These are phyloP conservation scores for Diaporthe velutina DNA, from an alignment of 2,329 filamentous ascomycete species.

Conservation along the genomic window DNA sequence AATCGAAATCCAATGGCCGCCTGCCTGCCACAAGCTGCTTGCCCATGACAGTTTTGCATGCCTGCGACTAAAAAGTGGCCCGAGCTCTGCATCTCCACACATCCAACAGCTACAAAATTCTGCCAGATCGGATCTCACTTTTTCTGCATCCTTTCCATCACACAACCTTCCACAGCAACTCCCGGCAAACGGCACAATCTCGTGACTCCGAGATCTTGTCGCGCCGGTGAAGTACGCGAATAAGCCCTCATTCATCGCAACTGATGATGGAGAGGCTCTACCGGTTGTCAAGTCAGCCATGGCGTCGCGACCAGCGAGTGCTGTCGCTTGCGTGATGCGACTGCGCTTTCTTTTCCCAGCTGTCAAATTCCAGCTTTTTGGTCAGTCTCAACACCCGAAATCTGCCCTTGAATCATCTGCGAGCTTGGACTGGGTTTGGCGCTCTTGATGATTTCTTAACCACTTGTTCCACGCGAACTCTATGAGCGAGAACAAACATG, in stretches of 20 bases:
- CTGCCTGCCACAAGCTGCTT: slow-evolving; percentile 7
- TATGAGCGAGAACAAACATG: slow-evolving; percentile 77
- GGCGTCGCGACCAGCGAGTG: slow-evolving; percentile 15
- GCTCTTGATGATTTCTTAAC: slow-evolving; percentile 68
- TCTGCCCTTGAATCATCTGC: not conserved
- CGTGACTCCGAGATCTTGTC: not conserved
- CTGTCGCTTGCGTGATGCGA: slow-evolving; percentile 34
- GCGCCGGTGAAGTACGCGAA: not conserved
- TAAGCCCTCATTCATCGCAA: not conserved
- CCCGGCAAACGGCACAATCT: not conserved
- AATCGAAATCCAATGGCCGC: not conserved
- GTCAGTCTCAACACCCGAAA: slow-evolving; percentile 23
- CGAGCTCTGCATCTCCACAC: slow-evolving; percentile 31
- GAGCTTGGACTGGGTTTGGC: slow-evolving; percentile 39
- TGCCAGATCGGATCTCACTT: slow-evolving; percentile 33
- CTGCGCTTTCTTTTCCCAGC: not conserved
- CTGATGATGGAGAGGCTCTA: not conserved
- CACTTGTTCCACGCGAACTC: slow-evolving; percentile 71
- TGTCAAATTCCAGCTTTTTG: not conserved
- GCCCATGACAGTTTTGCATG: slow-evolving; percentile 9
- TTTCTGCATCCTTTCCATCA: slow-evolving; percentile 35
- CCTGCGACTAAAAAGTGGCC: not conserved
- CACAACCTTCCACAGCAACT: not conserved
- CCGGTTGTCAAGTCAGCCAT: not conserved
- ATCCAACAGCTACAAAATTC: slow-evolving; percentile 41